A percentile compares a stretch with the other conserved stretches of the same genome.
Conservation (phyloP, 1,284 basidiomycete species). For the Ceratobasidium papillatum region DNA sequence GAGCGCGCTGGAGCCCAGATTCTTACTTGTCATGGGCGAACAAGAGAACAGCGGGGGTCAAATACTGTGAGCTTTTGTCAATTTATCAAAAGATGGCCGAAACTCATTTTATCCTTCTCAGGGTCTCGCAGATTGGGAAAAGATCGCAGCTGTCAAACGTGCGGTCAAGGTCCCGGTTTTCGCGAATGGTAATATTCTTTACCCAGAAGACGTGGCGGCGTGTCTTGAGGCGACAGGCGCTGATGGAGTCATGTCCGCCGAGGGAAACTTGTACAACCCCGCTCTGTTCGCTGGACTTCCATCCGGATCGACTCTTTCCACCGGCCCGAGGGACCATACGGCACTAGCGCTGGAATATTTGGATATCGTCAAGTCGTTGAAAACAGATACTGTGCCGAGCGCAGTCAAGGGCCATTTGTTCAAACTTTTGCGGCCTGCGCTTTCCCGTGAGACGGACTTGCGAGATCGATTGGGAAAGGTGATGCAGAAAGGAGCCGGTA, state of each 20-base stretch:
- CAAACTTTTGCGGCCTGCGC: constrained; percentile 85
- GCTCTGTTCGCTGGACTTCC: constrained; percentile 68
- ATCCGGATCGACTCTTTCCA: constrained; percentile 43
- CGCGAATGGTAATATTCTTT: constrained; percentile 97
- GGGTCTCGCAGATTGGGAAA: constrained; percentile 87
- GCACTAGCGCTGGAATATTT: constrained; percentile 87
- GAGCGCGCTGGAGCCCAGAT: constrained; percentile 96
- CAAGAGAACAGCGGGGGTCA: constrained; percentile 91
- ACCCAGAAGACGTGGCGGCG: constrained; percentile 75
- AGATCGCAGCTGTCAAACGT: constrained; percentile 86
- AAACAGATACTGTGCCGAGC: constrained; percentile 75
- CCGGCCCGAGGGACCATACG: constrained; percentile 53
- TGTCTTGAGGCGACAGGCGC: constrained; percentile 85
- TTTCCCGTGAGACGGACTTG: constrained; percentile 75
- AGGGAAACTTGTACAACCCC: constrained; percentile 95
- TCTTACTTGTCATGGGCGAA: constrained; percentile 91
- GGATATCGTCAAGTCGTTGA: constrained; percentile 75
- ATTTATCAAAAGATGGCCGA: background rate
- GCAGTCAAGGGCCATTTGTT: constrained; percentile 94
- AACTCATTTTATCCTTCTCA: constrained; percentile 47
- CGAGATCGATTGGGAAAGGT: constrained; percentile 73
- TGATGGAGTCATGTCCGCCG: constrained; percentile 95
- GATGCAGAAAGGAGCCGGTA: constrained; percentile 50
- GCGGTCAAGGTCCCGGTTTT: constrained; percentile 93
- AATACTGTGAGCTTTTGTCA: constrained; percentile 58